phyloP scores from a whole-genome alignment of 2,329 filamentous ascomycete species.

The Monilinia aucupariae region DNA sequence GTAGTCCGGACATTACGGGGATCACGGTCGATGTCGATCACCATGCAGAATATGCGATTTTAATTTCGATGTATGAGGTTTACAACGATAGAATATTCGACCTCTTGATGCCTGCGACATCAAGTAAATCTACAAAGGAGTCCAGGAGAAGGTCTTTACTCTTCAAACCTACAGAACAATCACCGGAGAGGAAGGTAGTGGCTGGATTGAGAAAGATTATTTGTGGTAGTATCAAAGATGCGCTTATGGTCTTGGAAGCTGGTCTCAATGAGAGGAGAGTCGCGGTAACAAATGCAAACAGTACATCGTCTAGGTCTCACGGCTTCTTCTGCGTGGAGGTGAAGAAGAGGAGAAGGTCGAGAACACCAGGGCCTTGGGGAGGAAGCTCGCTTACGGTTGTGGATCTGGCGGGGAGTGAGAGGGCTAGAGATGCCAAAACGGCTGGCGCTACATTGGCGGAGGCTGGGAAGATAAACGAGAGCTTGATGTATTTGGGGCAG shows the following conservation, averaged over 20 bases:
- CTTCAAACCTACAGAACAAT: slow-evolving; percentile 87
- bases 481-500: slow-evolving; percentile 95
- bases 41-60: slow-evolving; percentile 73
- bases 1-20: slow-evolving; percentile 67
- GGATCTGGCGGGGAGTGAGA: slow-evolving; percentile 88
- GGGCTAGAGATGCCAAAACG: slow-evolving; percentile 88
- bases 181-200: slow-evolving; percentile 88
- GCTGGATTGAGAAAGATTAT: slow-evolving; percentile 87
- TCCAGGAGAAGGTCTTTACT: slow-evolving; percentile 71
- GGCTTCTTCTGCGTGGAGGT: slow-evolving; percentile 96
- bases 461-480: slow-evolving; percentile 97
- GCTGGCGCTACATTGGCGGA: slow-evolving; percentile 87
- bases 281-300: slow-evolving; percentile 88
- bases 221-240: slow-evolving; percentile 75
- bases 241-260: slow-evolving; percentile 82
- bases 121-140: slow-evolving; percentile 60
- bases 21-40: slow-evolving; percentile 62
- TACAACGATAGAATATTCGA: slow-evolving; percentile 99
- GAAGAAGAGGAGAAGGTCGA: slow-evolving; percentile 63
- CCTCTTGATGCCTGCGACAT: slow-evolving; percentile 63
- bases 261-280: slow-evolving; percentile 82
- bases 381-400: slow-evolving; percentile 81
- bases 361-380: slow-evolving; percentile 59
- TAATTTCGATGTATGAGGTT: slow-evolving; percentile 98
- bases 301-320: slow-evolving; percentile 84